A percentile compares a stretch with the other conserved stretches of the same genome.
Evolutionary conservation across 1,139 yeast species (phyloP).

Genomic region (Saccharomycopsis hybrid): DNA sequence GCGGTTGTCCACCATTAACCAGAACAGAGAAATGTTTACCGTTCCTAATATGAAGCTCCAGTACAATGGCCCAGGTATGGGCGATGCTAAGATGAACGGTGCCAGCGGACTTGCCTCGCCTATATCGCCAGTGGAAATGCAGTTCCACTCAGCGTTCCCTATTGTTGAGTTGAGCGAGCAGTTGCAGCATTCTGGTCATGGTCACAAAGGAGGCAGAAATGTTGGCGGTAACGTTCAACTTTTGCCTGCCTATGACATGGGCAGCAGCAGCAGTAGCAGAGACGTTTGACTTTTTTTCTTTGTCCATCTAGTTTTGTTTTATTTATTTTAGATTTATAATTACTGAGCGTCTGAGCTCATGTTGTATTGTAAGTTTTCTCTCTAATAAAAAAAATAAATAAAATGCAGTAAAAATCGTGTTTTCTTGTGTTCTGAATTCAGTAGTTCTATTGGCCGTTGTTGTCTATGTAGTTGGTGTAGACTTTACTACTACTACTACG

Average conservation of each 20-base stretch:
- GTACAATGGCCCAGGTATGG: background rate
- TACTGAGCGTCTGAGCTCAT: too few relatives aligned
- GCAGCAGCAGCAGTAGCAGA: background rate
- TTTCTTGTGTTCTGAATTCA: too few relatives aligned
- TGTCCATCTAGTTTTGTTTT: background rate
- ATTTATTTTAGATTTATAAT: too few relatives aligned
- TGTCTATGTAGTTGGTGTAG: too few relatives aligned
- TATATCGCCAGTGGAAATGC: constrained; percentile 15
- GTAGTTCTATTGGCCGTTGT: too few relatives aligned
- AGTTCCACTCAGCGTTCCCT: constrained; percentile 3
- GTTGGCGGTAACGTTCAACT: background rate
- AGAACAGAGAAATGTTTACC: background rate
- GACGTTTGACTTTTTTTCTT: background rate
- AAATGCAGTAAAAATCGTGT: too few relatives aligned
- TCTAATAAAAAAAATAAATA: too few relatives aligned
- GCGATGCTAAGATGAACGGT: background rate
- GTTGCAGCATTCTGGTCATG: background rate
- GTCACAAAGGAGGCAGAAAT: background rate
- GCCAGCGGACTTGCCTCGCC: constrained; percentile 1
- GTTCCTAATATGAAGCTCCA: background rate
- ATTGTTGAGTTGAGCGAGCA: constrained; percentile 3
- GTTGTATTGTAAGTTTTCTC: too few relatives aligned
- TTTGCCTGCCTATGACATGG: constrained; percentile 6
- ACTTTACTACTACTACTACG: too few relatives aligned
- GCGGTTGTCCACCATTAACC: background rate